These are phyloP conservation scores for Coemansia furcata DNA, from an alignment of 192 early-diverging fungal genomes.

Conservation along the genomic window DNA sequence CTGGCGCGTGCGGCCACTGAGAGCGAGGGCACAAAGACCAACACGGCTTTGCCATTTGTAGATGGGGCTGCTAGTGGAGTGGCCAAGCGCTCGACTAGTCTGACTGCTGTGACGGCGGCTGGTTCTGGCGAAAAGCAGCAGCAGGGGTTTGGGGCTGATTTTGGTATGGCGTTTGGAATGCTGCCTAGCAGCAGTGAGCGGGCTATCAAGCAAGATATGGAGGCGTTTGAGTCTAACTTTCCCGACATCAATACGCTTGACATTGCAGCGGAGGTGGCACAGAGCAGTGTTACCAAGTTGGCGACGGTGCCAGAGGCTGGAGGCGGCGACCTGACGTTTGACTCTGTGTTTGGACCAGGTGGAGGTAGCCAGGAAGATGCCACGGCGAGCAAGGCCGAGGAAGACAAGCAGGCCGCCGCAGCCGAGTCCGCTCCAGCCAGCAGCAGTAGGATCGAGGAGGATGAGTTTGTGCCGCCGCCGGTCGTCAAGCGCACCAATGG, in stretches of 20 bases:
- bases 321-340: slow-evolving; percentile 38
- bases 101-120: not conserved
- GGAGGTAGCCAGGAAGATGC: slow-evolving; percentile 9
- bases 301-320: slow-evolving; percentile 1
- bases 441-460: slow-evolving; percentile 12
- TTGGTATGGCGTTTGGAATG: slow-evolving; percentile 39
- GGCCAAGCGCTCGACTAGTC: not conserved
- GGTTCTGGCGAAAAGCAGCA: not conserved
- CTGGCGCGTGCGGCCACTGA: not conserved
- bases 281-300: slow-evolving; percentile 1
- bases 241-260: slow-evolving; percentile 43
- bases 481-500: slow-evolving; percentile 53
- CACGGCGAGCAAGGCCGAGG: slow-evolving; percentile 1
- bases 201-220: slow-evolving; percentile 42
- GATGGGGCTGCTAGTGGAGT: not conserved
- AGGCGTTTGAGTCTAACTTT: slow-evolving; percentile 45
- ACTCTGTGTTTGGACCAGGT: slow-evolving; percentile 47
- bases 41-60: slow-evolving; percentile 23
- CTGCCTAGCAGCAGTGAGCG: slow-evolving; percentile 19
- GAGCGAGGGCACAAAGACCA: slow-evolving; percentile 13
- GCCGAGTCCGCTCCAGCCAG: not conserved
- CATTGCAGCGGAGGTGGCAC: slow-evolving; percentile 7
- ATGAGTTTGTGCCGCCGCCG: slow-evolving; percentile 48
- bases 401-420: not conserved
- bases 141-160: slow-evolving; percentile 39